Base-by-base conservation (phyloP, 148 eudicot genomes). In the Camellia lanceoleosa region DNA sequence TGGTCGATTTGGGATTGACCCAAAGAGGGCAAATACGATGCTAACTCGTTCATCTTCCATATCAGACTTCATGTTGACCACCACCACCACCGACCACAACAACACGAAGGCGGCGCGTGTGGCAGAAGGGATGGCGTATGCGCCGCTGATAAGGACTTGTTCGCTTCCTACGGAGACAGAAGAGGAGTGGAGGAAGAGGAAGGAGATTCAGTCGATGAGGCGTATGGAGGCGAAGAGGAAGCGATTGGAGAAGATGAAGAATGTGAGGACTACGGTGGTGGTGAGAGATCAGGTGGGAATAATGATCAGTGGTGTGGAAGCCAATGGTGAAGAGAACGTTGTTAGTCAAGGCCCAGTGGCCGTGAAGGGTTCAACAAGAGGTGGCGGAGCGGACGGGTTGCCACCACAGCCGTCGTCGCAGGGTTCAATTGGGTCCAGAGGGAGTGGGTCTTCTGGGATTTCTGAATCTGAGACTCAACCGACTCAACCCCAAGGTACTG, bases 1-100 rank as follows among this genome's bases (percentile, higher is more conserved):
- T 75, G 95, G 95, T 0, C 85, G 78, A 54, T 91, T 89, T 52
- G 93, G 93, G 68, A 75, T 88, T 19, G 88, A 89, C 86, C 89
- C 87, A 9, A 76, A 79, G 54, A 74, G 75, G 38, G 49, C 74
- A 19, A 79, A 67, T 30, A 30, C 38, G 3, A 83, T 72, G 20
- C 47, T 92, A 11, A 63, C 58, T 5, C 87, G 89, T n/a, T 80
- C 93, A 41, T 87, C 90, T 2, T 87, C 89, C 1, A 75, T 87
- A 8, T 46, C 87, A 7, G 76, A 76, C 18, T 80, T 83, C 13
- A 44, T 15, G 38, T 23, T 73, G 19, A 18, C 44, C 5, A 20
- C 38, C 38, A 44, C 11, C 77, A n/a, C 5, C 73, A 69, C 52
- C 3, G 77, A 69, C 52, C 73, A 52, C 15, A 11, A 68, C 41